Evolutionary conservation across 306 rosid genomes (phyloP).

Genomic region (Quillaja saponaria): DNA sequence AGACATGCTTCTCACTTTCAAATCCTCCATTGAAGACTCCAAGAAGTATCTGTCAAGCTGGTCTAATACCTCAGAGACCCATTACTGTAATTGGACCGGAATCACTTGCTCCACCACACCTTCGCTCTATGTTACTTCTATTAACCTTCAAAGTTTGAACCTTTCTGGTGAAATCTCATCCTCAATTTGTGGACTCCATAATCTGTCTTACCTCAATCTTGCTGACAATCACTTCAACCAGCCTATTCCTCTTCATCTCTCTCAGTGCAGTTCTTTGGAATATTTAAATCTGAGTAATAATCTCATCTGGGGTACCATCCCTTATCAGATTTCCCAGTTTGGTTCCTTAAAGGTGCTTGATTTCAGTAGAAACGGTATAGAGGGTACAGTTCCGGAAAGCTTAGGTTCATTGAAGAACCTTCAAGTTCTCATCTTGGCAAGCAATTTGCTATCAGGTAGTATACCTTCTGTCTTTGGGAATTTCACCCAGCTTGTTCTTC

Average conservation of each 20-base stretch:
- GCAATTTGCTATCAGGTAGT: constrained; percentile 75
- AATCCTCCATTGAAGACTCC: constrained; percentile 67
- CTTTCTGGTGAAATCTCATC: constrained; percentile 90
- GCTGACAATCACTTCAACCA: constrained; percentile 81
- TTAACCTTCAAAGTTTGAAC: constrained; percentile 67
- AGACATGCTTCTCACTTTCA: constrained; percentile 69
- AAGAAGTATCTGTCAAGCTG: constrained; percentile 62
- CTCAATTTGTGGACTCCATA: constrained; percentile 60
- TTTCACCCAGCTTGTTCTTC: constrained; percentile 64
- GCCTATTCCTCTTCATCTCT: constrained; percentile 92
- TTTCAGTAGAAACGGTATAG: constrained; percentile 68
- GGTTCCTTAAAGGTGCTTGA: constrained; percentile 67
- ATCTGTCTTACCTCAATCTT: constrained; percentile 68
- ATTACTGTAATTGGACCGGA: constrained; percentile 85
- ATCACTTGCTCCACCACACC: constrained; percentile 52
- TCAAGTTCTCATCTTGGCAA: constrained; percentile 62
- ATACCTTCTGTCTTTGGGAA: constrained; percentile 63
- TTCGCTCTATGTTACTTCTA: constrained; percentile 56
- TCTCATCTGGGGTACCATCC: constrained; percentile 91
- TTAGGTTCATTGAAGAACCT: constrained; percentile 65
- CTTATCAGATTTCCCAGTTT: constrained; percentile 82
- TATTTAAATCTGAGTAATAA: constrained; percentile 84
- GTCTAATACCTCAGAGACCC: constrained; percentile 62
- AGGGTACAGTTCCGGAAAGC: constrained; percentile 75
- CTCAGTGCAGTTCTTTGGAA: constrained; percentile 65